Evolutionary conservation across 192 early-diverging fungal genomes (phyloP), one percentile per base, ranked within the genome.

Genomic region (Phlyctochytrium planicorne): DNA sequence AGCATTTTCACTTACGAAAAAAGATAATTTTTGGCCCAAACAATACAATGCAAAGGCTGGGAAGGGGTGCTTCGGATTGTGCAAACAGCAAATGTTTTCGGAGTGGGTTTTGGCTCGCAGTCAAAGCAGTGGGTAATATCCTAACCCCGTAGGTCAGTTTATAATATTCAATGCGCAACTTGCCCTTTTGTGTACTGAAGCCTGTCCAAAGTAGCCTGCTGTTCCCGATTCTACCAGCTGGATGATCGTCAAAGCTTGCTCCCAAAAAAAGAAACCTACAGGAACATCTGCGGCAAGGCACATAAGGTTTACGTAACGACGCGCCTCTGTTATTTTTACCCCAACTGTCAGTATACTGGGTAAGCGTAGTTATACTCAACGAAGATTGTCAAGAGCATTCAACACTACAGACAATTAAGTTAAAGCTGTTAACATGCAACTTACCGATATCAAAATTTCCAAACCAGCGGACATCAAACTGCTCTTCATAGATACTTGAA

Each of bases 21-120:
- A 33, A 98, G 80, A 76, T 94, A 99, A 67, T 87, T 91, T 75
- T 99, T 99, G 67, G 96, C 92, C 97, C 97, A 99, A 30, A 98
- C 96, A 67, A 99, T 94, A 67, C 96, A 98, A 72, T 99, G 97
- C 52, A 99, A 94, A 17, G 97, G 93, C 30, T 88, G 86, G 50
- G 84, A 90, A 0, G 97, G 97, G 2, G 97, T 99, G 32, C 90
- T 93, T 35, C 97, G 87, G 69, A 99, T 98, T 3, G 97, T 99
- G 73, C 97, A 99, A 3, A 98, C 91, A 20, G 97, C 91, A 62
- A 91, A 97, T 0, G 96, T 94, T 63, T 87, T 95, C 57, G 89
- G 88, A 1, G 83, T 89, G 0, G 90, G 84, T 65, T 95, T 93
- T 12, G 92, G 91, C 31, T 89, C 87, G 68, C 97, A 99, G 65